Evolutionary conservation across 2,329 filamentous ascomycete genomes (phyloP), one percentile per base, ranked within the genome.

Genomic region (Fusarium piperis): DNA sequence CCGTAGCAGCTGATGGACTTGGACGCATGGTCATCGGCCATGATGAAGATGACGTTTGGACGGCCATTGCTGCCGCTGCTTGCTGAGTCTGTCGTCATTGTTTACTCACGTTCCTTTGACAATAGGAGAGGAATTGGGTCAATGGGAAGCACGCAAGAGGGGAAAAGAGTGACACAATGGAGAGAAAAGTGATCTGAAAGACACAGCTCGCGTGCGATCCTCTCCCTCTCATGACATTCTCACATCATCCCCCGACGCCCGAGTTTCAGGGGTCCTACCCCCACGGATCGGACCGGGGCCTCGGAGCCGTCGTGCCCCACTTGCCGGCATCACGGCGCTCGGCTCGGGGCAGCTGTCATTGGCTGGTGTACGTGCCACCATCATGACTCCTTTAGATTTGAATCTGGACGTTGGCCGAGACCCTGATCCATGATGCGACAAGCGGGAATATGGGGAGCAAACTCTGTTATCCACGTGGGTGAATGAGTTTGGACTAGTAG

Each of bases 11-110:
- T 81, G 58, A 87, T 87, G 16, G 85, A 79, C 71, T 87, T 87
- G 48, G 83, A 78, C 9, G 86, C 86, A 79, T 87, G 85, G 76
- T 87, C 85, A 74, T 88, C 85, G 1, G 85, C 85, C 83, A 88
- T 85, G 75, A 87, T 86, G 78, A 87, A 88, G 58, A 87, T 67
- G 67, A 78, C 70, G 51, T 78, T 78, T 18, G 75, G 76, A 4
- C 68, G 57, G 35, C 63, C 57, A 66, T 59, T 35, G 10, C 36
- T 23, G 26, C 32, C 15, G 33, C 26, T 55, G 18, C 10, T 46
- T 12, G 46, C 18, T 20, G 26, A 28, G 56, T 39, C 36, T 53
- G 52, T 33, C 26, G 62, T 41, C 68, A 71, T 71, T 62, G 57
- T 36, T 23, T 13, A 12, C 23, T 36, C 20, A 39, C 3, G 11